phyloP scores from a whole-genome alignment of 2,329 filamentous ascomycete species.

The Ophiostoma quercus region DNA sequence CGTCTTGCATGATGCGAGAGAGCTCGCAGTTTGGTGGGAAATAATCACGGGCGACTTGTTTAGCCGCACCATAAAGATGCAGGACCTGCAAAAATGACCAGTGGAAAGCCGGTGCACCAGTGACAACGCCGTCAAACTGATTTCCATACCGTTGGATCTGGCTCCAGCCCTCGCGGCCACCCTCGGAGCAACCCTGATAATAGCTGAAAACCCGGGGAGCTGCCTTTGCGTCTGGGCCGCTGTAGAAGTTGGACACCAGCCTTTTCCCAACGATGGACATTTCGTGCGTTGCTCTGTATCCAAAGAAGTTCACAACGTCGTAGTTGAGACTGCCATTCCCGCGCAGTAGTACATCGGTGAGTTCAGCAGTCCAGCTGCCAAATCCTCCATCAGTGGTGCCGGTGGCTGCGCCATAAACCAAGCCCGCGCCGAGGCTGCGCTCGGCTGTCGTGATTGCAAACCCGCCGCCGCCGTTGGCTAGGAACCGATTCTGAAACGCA shows the following conservation, averaged over 20 bases:
- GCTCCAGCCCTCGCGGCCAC: slow-evolving; percentile 47
- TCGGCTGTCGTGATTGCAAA: slow-evolving; percentile 36
- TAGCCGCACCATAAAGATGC: not conserved
- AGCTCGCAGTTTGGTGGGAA: not conserved
- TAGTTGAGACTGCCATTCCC: not conserved
- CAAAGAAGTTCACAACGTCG: not conserved
- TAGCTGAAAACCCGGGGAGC: not conserved
- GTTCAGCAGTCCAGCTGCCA: not conserved
- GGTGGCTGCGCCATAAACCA: not conserved
- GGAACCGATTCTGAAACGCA: slow-evolving; percentile 12
- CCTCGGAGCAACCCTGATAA: slow-evolving; percentile 47
- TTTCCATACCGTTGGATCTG: slow-evolving; percentile 39
- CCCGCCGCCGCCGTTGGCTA: slow-evolving; percentile 20
- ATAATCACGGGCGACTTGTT: not conserved
- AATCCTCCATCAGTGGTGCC: not conserved
- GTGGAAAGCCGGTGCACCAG: not conserved
- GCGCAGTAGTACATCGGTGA: not conserved
- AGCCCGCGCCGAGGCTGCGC: not conserved
- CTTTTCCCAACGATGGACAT: not conserved
- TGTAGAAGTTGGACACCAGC: not conserved
- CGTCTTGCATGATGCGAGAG: not conserved
- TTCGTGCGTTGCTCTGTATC: not conserved
- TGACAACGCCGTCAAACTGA: slow-evolving; percentile 41
- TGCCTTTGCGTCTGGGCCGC: not conserved
- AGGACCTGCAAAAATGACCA: not conserved